These are phyloP conservation scores for Acarospora socialis DNA, from an alignment of 2,329 filamentous ascomycete species.

Conservation along the genomic window DNA sequence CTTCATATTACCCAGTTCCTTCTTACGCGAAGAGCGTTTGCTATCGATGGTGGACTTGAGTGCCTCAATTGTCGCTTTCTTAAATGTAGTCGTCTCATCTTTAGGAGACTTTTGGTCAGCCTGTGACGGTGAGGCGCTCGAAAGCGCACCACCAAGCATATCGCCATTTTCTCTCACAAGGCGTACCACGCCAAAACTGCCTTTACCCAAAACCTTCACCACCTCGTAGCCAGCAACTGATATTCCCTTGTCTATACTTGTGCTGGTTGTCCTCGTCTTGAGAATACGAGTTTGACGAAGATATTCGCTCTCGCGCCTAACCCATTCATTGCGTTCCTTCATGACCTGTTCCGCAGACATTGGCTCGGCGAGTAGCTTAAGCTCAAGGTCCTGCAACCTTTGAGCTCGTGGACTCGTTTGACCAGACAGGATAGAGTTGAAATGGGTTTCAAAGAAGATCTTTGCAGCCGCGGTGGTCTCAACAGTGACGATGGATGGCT, in stretches of 20 bases:
- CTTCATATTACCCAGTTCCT: conserved; percentile 18
- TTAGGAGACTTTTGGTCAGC: conserved; percentile 3
- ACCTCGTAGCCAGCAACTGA: conserved; percentile 58
- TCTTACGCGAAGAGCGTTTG: conserved; percentile 18
- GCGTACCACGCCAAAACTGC: conserved; percentile 85
- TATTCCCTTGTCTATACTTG: conserved; percentile 27
- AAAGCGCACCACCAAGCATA: conserved; percentile 1
- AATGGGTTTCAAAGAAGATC: conserved; percentile 73
- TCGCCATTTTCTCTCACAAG: conserved; percentile 56
- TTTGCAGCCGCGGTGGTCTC: conserved; percentile 55
- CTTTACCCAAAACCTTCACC: conserved; percentile 73
- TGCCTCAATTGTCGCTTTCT: conserved; percentile 12
- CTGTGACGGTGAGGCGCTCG: conserved; percentile 1
- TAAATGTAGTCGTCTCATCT: conserved; percentile 11
- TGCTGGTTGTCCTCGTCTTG: conserved; percentile 43
- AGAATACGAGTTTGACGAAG: conserved; percentile 59
- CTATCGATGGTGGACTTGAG: conserved; percentile 16
- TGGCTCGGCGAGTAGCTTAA: conserved; percentile 45
- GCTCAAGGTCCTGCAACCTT: conserved; percentile 49
- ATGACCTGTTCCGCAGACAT: conserved; percentile 41
- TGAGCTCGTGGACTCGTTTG: conserved; percentile 43
- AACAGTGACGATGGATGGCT: conserved; percentile 11
- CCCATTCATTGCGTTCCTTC: conserved; percentile 44
- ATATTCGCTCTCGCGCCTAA: conserved; percentile 54
- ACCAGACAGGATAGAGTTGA: conserved; percentile 50